Conservation (phyloP, 495 filamentous ascomycete genomes). For the Thermochaetoides thermophila region DNA sequence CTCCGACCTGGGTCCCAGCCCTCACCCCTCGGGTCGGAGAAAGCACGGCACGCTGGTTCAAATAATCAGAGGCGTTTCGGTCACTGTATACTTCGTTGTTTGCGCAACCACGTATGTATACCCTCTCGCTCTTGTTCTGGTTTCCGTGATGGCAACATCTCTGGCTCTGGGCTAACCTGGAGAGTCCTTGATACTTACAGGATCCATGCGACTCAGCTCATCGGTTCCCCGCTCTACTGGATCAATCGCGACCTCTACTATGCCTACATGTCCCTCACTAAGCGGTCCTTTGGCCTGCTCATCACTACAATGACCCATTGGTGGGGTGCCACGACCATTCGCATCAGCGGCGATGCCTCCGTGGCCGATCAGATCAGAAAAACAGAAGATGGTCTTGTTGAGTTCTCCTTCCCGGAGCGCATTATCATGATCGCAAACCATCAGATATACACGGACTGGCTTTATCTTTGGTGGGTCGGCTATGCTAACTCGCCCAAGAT, state of each 20-base stretch:
- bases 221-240: constrained; percentile 57
- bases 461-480: constrained; percentile 79
- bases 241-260: constrained; percentile 57
- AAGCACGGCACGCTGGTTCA: constrained; percentile 56
- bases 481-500: constrained; percentile 51
- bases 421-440: constrained; percentile 75
- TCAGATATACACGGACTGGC: constrained; percentile 80
- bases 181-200: constrained; percentile 25
- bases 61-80: constrained; percentile 44
- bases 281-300: constrained; percentile 58
- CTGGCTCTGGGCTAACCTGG: too few species aligned
- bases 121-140: background rate
- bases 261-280: constrained; percentile 63
- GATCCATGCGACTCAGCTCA: constrained; percentile 47
- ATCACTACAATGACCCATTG: constrained; percentile 65
- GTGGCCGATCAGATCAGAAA: constrained; percentile 53
- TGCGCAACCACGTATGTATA: constrained; percentile 32
- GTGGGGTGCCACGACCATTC: constrained; percentile 63
- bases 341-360: constrained; percentile 61
- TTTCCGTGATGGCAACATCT: constrained; percentile 2
- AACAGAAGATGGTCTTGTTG: constrained; percentile 49
- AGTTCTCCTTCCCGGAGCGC: constrained; percentile 60
- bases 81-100: constrained; percentile 49
- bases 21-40: constrained; percentile 47
- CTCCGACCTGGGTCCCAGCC: too few species aligned